Evolutionary conservation across 2,329 filamentous ascomycete genomes (phyloP).

Genomic region (Botrytis galanthina): DNA sequence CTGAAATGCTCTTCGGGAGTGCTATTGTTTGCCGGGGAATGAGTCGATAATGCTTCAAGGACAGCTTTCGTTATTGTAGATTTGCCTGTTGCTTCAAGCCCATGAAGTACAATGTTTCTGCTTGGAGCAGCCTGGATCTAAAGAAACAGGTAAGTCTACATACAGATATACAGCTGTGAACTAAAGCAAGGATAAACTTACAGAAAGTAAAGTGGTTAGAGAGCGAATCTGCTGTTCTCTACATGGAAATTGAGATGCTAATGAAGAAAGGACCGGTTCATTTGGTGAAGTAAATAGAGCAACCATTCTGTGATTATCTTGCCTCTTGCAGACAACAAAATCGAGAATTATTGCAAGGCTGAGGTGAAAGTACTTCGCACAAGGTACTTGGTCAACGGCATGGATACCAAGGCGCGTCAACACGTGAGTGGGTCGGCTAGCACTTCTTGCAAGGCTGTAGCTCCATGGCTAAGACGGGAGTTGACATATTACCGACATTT

Average conservation of each 20-base stretch:
- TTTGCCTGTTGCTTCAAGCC: conserved; percentile 85
- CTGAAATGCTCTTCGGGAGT: conserved; percentile 52
- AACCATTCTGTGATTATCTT: conserved; percentile 34
- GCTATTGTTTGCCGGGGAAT: conserved; percentile 54
- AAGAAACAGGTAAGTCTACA: conserved; percentile 25
- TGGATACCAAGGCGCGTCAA: neutral
- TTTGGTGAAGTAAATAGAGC: conserved; percentile 52
- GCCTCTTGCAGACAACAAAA: neutral
- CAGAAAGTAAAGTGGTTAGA: conserved; percentile 52
- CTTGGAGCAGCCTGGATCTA: conserved; percentile 20
- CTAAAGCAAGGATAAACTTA: conserved; percentile 24
- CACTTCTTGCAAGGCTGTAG: neutral
- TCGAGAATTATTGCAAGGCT: neutral
- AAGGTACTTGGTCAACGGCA: neutral
- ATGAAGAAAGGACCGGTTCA: conserved; percentile 47
- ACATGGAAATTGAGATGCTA: conserved; percentile 53
- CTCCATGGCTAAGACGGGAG: neutral
- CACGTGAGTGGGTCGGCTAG: neutral
- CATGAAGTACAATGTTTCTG: conserved; percentile 72
- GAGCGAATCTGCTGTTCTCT: conserved; percentile 59
- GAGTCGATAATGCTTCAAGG: conserved; percentile 48
- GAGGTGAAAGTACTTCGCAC: neutral
- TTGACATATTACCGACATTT: neutral
- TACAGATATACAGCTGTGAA: neutral
- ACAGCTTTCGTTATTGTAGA: conserved; percentile 65